A percentile compares a stretch with the other conserved stretches of the same genome.
These are phyloP conservation scores for Coemansia sp. DNA, from an alignment of 192 early-diverging fungal species.

Conservation along the genomic window DNA sequence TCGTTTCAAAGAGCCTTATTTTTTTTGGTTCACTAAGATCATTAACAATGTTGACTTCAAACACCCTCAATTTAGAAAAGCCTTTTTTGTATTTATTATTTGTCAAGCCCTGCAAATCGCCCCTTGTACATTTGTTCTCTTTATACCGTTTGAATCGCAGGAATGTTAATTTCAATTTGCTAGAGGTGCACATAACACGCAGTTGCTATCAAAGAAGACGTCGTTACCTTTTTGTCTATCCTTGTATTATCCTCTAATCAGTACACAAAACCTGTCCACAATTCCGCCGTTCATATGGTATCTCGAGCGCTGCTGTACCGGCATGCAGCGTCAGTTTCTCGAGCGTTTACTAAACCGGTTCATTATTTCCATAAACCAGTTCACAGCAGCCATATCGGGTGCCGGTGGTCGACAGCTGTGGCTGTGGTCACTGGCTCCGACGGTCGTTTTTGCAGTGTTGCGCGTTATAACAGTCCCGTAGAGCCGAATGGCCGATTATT, in stretches of 20 bases:
- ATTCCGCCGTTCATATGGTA: constrained; percentile 1
- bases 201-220: background rate
- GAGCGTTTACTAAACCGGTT: background rate
- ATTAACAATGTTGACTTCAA: no score
- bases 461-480: background rate
- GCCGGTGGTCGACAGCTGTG: constrained; percentile 2
- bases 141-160: background rate
- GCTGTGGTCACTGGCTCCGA: background rate
- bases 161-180: background rate
- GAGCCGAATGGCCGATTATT: background rate
- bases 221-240: background rate
- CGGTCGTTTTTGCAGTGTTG: background rate
- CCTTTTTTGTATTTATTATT: constrained; percentile 1
- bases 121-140: background rate
- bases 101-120: background rate
- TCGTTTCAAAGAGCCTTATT: no score
- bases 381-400: background rate
- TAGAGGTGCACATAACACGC: no score
- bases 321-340: constrained; percentile 10
- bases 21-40: no score
- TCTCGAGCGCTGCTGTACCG: constrained; percentile 20
- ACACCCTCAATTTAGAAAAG: background rate
- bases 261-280: background rate
- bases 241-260: background rate
- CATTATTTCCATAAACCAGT: background rate